Evolutionary conservation across 108 stramenopile species (phyloP), one percentile per base, ranked within the genome.

Genomic region (Skeletonema marinoi): DNA sequence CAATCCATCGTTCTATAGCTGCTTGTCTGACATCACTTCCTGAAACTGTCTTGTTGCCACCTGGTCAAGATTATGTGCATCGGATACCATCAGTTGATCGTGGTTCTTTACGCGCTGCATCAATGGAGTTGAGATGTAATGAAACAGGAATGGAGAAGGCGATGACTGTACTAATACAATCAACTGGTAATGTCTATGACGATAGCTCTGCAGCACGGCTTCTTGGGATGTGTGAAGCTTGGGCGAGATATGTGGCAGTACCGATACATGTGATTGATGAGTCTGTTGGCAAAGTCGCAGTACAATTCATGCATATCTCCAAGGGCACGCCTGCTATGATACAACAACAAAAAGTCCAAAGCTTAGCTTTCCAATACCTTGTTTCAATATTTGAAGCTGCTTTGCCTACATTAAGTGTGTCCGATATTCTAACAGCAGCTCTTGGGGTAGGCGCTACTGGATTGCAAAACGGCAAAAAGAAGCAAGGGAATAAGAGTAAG

Each of bases 301-400:
- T 73, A 17, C 29, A 51, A 32, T 82, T 75, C 36, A 38, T 89
- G 31, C 65, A 81, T 4, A 33, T 86, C 32, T 33, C 85, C 13
- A 19, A 65, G 30, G 11, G 29, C 12, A 58, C 42, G 60, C 50
- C 50, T 29, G 2, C 41, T 21, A 54, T 16, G 39, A 31, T 32
- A 11, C 65, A 60, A 30, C 25, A 64, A 6, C 44, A 66, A 42
- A 79, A 65, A 39, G 73, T 74, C 31, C 77, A 66, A 36, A 68
- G 32, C 32, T 71, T 87, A 33, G 86, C 88, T 3, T 66, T 86
- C 70, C 79, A 77, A 44, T 95, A 86, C 69, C 74, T 92, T 61
- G 81, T 84, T 21, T 75, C 90, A 12, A 86, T 95, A 17, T 92
- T 91, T 80, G 93, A 95, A 65, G 82, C 77, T 10, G 93, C 89